phyloP scores from a whole-genome alignment of 768 basidiomycete genomes.

The Amanita pseudoporphyria region DNA sequence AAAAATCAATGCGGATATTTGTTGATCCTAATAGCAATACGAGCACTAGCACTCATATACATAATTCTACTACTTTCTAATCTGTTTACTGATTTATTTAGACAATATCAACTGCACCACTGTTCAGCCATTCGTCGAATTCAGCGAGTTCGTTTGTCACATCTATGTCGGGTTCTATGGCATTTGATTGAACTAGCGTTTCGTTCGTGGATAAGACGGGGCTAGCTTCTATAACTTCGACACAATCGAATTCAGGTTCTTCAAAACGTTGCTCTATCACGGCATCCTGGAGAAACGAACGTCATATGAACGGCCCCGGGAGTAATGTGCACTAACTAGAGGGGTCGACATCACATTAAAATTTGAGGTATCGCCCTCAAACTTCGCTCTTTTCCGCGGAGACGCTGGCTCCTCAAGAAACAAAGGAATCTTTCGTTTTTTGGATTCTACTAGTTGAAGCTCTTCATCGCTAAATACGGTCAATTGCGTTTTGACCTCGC shows the following conservation, averaged over 20 bases:
- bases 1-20: constrained; percentile 51
- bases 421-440: background rate
- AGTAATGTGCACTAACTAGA: background rate
- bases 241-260: background rate
- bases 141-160: constrained; percentile 46
- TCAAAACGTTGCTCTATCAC: too few species aligned
- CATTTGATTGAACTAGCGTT: background rate
- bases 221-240: constrained; percentile 1
- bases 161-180: constrained; percentile 9
- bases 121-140: constrained; percentile 60
- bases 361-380: background rate
- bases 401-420: constrained; percentile 1
- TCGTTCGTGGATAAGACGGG: background rate
- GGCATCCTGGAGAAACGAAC: background rate
- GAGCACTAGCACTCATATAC: constrained; percentile 9
- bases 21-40: constrained; percentile 27
- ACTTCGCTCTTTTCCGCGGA: background rate
- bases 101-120: constrained; percentile 50
- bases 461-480: too few species aligned
- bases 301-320: background rate
- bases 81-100: constrained; percentile 12
- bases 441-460: background rate
- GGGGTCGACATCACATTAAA: background rate
- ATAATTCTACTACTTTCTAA: constrained; percentile 7
- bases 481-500: background rate